Conservation (phyloP, 805 yeast genomes). For the Saccharomycopsis malanga region DNA sequence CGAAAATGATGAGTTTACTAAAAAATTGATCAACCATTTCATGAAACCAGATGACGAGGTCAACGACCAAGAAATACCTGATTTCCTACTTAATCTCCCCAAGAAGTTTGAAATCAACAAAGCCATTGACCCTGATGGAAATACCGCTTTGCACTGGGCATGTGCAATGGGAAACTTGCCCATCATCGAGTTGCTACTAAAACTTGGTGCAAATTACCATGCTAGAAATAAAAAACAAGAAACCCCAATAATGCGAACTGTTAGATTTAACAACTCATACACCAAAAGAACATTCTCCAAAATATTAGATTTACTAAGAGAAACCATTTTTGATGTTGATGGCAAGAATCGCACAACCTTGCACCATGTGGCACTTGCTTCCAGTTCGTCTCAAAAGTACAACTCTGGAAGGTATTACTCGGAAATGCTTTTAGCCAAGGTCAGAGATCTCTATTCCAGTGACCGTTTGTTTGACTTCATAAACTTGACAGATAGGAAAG, state of each 20-base stretch:
- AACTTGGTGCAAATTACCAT: slow-evolving; percentile 66
- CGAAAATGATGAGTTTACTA: slow-evolving; percentile 36
- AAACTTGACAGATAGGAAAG: slow-evolving; percentile 65
- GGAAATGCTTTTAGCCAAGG: slow-evolving; percentile 65
- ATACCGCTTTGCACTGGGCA: slow-evolving; percentile 95
- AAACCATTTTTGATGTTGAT: slow-evolving; percentile 75
- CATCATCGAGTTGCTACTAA: slow-evolving; percentile 66
- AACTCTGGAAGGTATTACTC: slow-evolving; percentile 81
- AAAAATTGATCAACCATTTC: slow-evolving; percentile 45
- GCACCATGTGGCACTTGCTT: slow-evolving; percentile 75
- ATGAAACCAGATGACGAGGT: slow-evolving; percentile 49
- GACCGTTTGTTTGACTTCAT: slow-evolving; percentile 38
- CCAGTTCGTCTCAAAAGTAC: slow-evolving; percentile 56
- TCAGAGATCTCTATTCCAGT: slow-evolving; percentile 56
- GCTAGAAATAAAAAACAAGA: slow-evolving; percentile 65
- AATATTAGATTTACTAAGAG: slow-evolving; percentile 67
- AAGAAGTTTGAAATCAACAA: slow-evolving; percentile 55
- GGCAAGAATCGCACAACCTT: slow-evolving; percentile 66
- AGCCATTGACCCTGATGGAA: slow-evolving; percentile 90
- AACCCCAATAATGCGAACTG: slow-evolving; percentile 79
- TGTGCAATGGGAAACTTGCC: slow-evolving; percentile 86
- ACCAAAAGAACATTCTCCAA: slow-evolving; percentile 73
- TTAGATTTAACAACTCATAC: slow-evolving; percentile 81
- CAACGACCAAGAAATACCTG: slow-evolving; percentile 27
- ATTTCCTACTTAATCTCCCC: slow-evolving; percentile 48